Conservation (phyloP, 2,329 filamentous ascomycete genomes). For the Colletotrichum sp. region DNA sequence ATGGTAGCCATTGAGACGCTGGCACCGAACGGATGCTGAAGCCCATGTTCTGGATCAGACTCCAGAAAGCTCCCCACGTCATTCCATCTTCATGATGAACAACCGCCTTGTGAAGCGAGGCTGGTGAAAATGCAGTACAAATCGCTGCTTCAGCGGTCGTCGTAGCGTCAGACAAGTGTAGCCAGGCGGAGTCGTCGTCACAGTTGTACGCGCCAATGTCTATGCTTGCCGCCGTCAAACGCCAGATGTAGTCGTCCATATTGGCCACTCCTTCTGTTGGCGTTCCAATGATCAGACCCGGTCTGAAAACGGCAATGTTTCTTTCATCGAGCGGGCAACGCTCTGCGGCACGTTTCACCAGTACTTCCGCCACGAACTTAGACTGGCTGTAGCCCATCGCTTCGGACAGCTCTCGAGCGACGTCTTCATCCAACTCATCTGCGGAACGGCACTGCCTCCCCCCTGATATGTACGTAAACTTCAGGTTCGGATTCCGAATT, state of each 20-base stretch:
- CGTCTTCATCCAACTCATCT: not conserved
- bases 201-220: slow-evolving; percentile 17
- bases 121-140: not conserved
- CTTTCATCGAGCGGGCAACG: not conserved
- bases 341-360: slow-evolving; percentile 21
- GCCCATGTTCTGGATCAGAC: not conserved
- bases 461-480: not conserved
- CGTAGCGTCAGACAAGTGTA: not conserved
- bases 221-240: slow-evolving; percentile 19
- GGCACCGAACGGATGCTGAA: not conserved
- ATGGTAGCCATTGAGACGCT: not conserved
- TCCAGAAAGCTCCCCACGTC: slow-evolving; percentile 8
- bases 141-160: not conserved
- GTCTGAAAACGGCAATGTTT: not conserved
- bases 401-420: not conserved
- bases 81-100: not conserved
- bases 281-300: slow-evolving; percentile 25
- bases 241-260: slow-evolving; percentile 25
- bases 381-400: slow-evolving; percentile 27
- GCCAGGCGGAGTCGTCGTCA: slow-evolving; percentile 4
- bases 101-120: not conserved
- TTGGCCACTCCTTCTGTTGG: slow-evolving; percentile 25
- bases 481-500: not conserved
- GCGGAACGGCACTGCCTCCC: not conserved
- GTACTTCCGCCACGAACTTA: slow-evolving; percentile 26